Evolutionary conservation across 2,329 filamentous ascomycete genomes (phyloP), one percentile per base, ranked within the genome.

Genomic region (Hypoxylon rubiginosum): DNA sequence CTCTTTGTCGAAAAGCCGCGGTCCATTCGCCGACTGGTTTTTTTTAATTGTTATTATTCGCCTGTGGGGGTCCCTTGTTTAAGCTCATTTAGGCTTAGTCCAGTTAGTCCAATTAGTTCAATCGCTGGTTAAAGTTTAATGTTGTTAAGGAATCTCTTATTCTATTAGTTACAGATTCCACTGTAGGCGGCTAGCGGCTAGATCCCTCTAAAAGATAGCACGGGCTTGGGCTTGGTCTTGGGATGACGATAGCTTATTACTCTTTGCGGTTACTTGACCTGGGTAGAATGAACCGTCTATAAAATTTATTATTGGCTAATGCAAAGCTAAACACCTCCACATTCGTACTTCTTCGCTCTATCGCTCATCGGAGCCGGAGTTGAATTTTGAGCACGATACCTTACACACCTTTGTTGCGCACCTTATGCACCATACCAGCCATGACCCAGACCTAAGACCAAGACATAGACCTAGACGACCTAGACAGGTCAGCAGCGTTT

Each of bases 211-310:
- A 45, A 48, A 59, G 39, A 50, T 57, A n/a, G n/a, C n/a, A n/a
- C n/a, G n/a, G n/a, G n/a, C n/a, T n/a, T n/a, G n/a, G 52, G 62
- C 26, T 45, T 32, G 39, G 39, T 52, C 53, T 53, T 17, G 15
- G 7, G 39, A 62, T 62, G 63, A 66, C 54, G 58, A 63, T 57
- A 63, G 50, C 39, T 62, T 46, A 57, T 66, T 68, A 62, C 66
- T 61, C 62, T 32, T 59, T 68, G 17, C 46, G 49, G 62, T 63
- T 66, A 66, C 54, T n/a, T 50, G 3, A 53, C 13, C 28, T 34
- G 1, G 8, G 10, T 50, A 4, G 11, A 19, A 15, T n/a, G 24
- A n/a, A 48, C 11, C 10, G 4, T 26, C 3, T 28, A 10, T 49
- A 1, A 32, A 46, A 43, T 48, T 48, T 46, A 8, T 64, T 19